Evolutionary conservation across 2,329 filamentous ascomycete species (phyloP), one percentile per base, ranked within the genome.

Genomic region (Volutella citrinella): DNA sequence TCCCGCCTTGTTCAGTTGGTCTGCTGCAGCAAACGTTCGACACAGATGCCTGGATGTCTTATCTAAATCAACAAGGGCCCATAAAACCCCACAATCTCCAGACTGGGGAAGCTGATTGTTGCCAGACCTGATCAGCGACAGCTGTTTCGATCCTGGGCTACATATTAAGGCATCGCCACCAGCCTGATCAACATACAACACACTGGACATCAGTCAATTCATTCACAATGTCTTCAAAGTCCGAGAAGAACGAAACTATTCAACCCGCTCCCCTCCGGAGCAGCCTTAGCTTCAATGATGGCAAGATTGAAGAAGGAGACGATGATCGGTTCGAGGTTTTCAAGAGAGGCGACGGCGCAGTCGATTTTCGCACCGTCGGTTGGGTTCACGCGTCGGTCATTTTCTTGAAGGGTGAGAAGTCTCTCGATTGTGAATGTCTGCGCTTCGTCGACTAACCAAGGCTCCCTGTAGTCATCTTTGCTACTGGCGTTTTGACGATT

Each of bases 341-440:
- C 50, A 66, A 69, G 47, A 60, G 61, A 17, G 56, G 56, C 3
- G 53, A 63, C 7, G 64, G 65, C 7, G 56, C 57, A 10, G 67
- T 72, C 12, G 60, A 71, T 35, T 72, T 72, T 36, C 59, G 69
- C 17, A 70, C 65, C 7, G 69, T 73, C 14, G 57, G 63, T 22
- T 72, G 70, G 68, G 51, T 67, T 17, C 64, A 67, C 21, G 67
- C 69, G 3, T 64, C 64, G 1, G 61, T 72, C 26, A 69, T 73
- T 31, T 71, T 72, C 38, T 50, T 69, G 15, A 69, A 70, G 48
- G 48, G 61, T 58, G n/a, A n/a, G n/a, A n/a, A n/a, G n/a, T n/a
- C n/a, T n/a, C n/a, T n/a, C n/a, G n/a, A n/a, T n/a, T n/a, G n/a
- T n/a, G n/a, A n/a, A 48, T 34, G 49, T 37, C 7, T n/a, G 4